phyloP scores from a whole-genome alignment of 2,329 filamentous ascomycete genomes.

The Madurella fahalii region DNA sequence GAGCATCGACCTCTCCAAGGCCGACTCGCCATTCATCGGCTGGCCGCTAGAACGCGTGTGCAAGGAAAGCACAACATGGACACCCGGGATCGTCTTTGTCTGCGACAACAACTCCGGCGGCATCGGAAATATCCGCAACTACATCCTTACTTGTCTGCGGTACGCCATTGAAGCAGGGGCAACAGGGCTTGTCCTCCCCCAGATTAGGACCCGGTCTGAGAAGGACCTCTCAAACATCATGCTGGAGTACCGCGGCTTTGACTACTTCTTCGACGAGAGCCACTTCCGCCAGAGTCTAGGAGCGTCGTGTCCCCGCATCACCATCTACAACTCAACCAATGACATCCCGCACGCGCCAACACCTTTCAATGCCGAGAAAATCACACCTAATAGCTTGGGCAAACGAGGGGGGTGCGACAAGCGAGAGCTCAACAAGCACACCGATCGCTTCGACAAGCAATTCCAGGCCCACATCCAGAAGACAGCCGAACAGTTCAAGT shows the following conservation, averaged over 20 bases:
- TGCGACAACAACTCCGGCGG: constrained; percentile 51
- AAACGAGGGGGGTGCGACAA: constrained; percentile 37
- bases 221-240: constrained; percentile 41
- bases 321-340: constrained; percentile 36
- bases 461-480: constrained; percentile 34
- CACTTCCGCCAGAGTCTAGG: constrained; percentile 40
- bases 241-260: constrained; percentile 37
- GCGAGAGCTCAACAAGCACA: constrained; percentile 40
- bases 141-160: constrained; percentile 47
- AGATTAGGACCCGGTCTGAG: constrained; percentile 41
- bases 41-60: constrained; percentile 45
- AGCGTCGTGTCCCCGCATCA: constrained; percentile 41
- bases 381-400: constrained; percentile 41
- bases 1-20: constrained; percentile 34
- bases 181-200: constrained; percentile 42
- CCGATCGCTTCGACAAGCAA: constrained; percentile 34
- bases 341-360: constrained; percentile 36
- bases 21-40: constrained; percentile 41
- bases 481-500: constrained; percentile 25
- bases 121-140: constrained; percentile 48
- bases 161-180: constrained; percentile 48
- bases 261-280: constrained; percentile 45
- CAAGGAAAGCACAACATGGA: constrained; percentile 37
- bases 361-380: constrained; percentile 35
- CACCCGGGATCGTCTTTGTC: constrained; percentile 41